Evolutionary conservation across 345 rosid species (phyloP).

Genomic region (Populus pruinosa): DNA sequence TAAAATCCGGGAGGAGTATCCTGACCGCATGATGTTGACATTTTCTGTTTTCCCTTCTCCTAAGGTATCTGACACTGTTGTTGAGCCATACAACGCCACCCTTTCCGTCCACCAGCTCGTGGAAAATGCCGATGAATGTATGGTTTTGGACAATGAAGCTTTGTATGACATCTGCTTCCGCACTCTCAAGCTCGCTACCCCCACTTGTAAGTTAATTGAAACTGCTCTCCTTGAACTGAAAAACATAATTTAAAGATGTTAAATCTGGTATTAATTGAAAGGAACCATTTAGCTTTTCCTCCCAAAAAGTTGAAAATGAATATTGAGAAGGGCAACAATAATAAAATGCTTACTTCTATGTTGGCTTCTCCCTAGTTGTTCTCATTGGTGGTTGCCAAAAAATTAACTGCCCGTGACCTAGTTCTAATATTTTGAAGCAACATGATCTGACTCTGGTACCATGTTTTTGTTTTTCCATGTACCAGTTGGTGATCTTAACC

Average conservation of each 20-base stretch:
- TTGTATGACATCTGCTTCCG: conserved; percentile 29
- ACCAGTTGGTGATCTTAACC: conserved; percentile 28
- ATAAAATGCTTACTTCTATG: not conserved
- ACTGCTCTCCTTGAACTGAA: not conserved
- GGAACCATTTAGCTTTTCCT: not conserved
- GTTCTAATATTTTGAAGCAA: not conserved
- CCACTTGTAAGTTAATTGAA: conserved; percentile 17
- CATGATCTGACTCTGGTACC: not conserved
- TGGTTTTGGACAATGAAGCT: conserved; percentile 30
- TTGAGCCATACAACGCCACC: conserved; percentile 27
- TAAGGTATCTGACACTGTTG: conserved; percentile 27
- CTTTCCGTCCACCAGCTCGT: conserved; percentile 29
- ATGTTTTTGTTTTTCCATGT: not conserved
- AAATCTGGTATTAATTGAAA: not conserved
- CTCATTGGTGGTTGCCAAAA: not conserved
- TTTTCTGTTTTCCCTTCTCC: conserved; percentile 28
- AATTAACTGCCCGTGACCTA: not conserved
- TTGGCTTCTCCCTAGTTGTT: not conserved
- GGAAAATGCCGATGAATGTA: conserved; percentile 25
- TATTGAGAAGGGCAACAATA: not conserved
- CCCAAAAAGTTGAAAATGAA: not conserved
- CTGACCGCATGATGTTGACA: conserved; percentile 30
- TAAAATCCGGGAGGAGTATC: conserved; percentile 25
- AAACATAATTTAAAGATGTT: not conserved
- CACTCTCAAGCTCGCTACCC: conserved; percentile 28